Conservation (phyloP, 129 eudicot genomes). For the Apium graveolens region DNA sequence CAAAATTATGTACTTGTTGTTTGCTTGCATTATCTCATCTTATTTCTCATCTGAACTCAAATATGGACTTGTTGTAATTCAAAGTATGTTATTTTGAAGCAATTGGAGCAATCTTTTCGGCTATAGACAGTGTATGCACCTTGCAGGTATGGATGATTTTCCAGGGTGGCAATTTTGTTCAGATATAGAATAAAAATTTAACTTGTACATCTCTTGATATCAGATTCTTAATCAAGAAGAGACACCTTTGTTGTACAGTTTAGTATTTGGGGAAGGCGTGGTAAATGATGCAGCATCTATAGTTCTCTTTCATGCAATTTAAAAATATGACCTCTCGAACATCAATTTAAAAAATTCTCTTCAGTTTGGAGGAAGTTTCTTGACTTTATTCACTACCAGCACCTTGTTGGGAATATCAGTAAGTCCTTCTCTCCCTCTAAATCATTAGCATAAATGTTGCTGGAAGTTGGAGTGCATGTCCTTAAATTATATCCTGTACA, state of each 20-base stretch:
- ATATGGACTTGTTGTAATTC: background rate
- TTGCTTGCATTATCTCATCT: background rate
- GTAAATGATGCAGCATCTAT: conserved; percentile 91
- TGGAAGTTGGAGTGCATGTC: background rate
- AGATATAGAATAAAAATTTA: background rate
- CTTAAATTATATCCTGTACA: background rate
- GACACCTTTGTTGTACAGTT: conserved; percentile 66
- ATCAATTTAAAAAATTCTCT: conserved; percentile 22
- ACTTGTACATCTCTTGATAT: conserved; percentile 5
- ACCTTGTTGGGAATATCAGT: conserved; percentile 68
- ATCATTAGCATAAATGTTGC: background rate
- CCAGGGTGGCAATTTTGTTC: background rate
- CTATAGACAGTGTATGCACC: conserved; percentile 89
- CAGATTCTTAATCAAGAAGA: conserved; percentile 87
- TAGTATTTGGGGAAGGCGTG: conserved; percentile 92
- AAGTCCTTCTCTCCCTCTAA: conserved; percentile 24
- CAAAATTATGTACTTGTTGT: background rate
- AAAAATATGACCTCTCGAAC: conserved; percentile 51
- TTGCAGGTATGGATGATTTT: conserved; percentile 58
- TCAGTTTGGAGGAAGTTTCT: conserved; percentile 38
- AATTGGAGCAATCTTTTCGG: conserved; percentile 92
- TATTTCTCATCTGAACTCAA: background rate
- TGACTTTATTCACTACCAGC: conserved; percentile 47
- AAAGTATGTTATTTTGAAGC: conserved; percentile 29
- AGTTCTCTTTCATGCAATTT: conserved; percentile 72